Evolutionary conservation across 345 rosid genomes (phyloP), one percentile per base, ranked within the genome.

Genomic region (Microcos paniculata): DNA sequence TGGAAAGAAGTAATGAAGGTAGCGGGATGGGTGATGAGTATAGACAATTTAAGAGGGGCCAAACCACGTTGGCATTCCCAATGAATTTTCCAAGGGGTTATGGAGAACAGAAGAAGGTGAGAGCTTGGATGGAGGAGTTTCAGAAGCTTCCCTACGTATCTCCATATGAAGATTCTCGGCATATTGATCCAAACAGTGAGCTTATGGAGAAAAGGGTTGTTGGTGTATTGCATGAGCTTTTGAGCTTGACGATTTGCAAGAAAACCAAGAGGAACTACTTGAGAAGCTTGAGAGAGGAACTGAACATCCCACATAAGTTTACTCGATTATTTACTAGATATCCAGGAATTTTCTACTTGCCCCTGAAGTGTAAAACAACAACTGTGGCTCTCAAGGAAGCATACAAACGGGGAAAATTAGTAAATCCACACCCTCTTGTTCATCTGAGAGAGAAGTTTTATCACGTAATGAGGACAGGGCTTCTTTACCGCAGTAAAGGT

Each of bases 141-240:
- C 97, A 93, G 73, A 96, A 92, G 78, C 86, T 96, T 71, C 98
- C 99, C 0, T 96, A 93, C 80, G 84, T 96, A 68, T 96, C 99
- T 14, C 98, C 98, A 0, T 96, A 96, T 23, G 99, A 93, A 71
- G 97, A 93, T 70, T 74, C 92, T 1, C 80, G 89, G 77, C 84
- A 82, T 57, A 88, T 96, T 13, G 98, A 96, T 48, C 93, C 94
- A 0, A 81, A 84, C 6, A 96, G 97, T 11, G 94, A 96, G 59
- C 94, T 96, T 51, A 93, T 96, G 99, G 97, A 96, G 91, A 96
- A 96, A 83, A 85, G 96, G 75, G 97, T 88, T 19, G 98, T 96
- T 28, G 98, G 98, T 48, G 91, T 96, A 61, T 78, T 96, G 77
- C 99, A 93, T 21, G 99, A 96, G 87, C 70, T 96, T 66, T 83